Evolutionary conservation across 1,284 basidiomycete genomes (phyloP).

Genomic region (Wolfiporia cocos): DNA sequence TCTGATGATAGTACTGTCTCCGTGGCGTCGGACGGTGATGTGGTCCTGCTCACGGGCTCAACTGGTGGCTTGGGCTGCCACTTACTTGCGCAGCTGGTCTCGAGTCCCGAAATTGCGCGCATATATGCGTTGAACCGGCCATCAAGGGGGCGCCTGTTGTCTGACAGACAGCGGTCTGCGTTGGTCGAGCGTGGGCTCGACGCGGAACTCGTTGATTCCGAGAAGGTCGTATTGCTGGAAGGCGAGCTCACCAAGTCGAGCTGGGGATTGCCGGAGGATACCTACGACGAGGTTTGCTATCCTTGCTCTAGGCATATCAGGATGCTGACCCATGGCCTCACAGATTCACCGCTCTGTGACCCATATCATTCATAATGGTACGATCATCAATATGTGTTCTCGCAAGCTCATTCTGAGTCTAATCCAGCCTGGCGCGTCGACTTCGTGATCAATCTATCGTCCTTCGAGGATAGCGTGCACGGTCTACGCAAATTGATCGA

Average conservation of each 20-base stretch:
- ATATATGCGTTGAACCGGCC: slow-evolving; percentile 17
- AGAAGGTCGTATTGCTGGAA: slow-evolving; percentile 29
- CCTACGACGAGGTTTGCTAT: slow-evolving; percentile 26
- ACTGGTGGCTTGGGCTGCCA: slow-evolving; percentile 15
- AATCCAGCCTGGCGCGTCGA: slow-evolving; percentile 36
- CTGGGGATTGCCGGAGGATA: slow-evolving; percentile 22
- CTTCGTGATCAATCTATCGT: slow-evolving; percentile 31
- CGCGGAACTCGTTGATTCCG: slow-evolving; percentile 16
- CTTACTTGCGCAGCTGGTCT: slow-evolving; percentile 20
- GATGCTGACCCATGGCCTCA: not conserved
- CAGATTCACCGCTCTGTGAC: slow-evolving; percentile 20
- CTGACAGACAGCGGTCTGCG: slow-evolving; percentile 10
- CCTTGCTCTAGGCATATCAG: not conserved
- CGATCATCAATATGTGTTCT: not conserved
- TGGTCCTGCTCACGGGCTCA: slow-evolving; percentile 14
- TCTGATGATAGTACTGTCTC: not conserved
- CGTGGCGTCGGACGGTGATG: not conserved
- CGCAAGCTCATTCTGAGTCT: not conserved
- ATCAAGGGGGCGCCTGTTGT: slow-evolving; percentile 10
- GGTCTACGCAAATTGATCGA: slow-evolving; percentile 35
- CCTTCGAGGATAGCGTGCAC: slow-evolving; percentile 30
- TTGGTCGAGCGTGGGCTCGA: slow-evolving; percentile 19
- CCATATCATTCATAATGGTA: slow-evolving; percentile 26
- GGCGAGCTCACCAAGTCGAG: slow-evolving; percentile 22
- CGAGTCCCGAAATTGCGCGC: slow-evolving; percentile 37